These are phyloP conservation scores for Polytrichum commune DNA, from an alignment of 225 moss, liverwort and hornwort species.

Conservation along the genomic window DNA sequence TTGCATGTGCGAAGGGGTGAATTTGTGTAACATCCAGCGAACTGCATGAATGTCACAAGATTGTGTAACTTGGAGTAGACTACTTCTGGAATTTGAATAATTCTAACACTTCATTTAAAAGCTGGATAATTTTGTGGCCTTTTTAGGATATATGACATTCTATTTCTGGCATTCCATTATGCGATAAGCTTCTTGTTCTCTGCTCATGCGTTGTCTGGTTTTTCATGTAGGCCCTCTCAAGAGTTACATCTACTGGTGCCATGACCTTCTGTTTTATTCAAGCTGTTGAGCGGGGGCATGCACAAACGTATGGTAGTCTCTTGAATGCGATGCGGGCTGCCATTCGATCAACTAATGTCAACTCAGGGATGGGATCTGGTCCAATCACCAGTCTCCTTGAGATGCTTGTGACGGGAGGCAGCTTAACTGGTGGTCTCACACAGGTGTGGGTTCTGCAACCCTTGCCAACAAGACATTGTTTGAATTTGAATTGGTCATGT, in stretches of 20 bases:
- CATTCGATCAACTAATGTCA: conserved; percentile 59
- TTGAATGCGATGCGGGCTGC: conserved; percentile 77
- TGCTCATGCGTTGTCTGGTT: conserved; percentile 9
- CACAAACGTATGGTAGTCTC: conserved; percentile 69
- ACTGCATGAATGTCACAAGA: no score
- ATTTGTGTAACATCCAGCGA: no score
- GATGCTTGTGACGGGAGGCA: conserved; percentile 81
- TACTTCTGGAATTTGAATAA: no score
- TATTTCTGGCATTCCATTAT: no score
- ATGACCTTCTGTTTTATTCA: conserved; percentile 99
- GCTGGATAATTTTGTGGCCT: no score
- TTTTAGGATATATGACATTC: no score
- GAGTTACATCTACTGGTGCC: conserved; percentile 83
- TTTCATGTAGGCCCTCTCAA: conserved; percentile 62
- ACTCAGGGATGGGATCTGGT: conserved; percentile 51
- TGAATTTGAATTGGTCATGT: background rate
- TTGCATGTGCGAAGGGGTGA: no score
- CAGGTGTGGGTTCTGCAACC: conserved; percentile 47
- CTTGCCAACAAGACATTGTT: background rate
- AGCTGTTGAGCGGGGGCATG: conserved; percentile 79
- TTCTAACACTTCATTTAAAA: no score
- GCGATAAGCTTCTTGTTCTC: no score
- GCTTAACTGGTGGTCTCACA: conserved; percentile 61
- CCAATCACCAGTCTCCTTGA: conserved; percentile 61
- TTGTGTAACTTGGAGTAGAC: no score